Conservation (phyloP, 768 basidiomycete genomes). For the Panellus pusillus region DNA sequence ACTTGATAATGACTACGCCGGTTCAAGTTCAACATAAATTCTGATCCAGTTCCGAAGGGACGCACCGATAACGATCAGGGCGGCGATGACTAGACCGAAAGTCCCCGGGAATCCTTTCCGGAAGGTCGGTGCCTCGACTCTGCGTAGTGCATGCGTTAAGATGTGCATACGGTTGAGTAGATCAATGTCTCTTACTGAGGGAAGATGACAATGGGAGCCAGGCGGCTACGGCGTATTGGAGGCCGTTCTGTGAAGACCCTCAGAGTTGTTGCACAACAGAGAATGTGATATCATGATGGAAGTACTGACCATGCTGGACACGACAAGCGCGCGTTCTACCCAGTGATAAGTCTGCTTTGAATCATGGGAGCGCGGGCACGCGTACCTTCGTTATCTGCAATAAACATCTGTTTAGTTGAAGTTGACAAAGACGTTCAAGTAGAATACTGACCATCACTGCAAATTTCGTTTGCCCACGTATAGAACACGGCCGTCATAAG, state of each 20-base stretch:
- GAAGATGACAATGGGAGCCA: conserved; percentile 30
- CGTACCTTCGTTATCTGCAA: conserved; percentile 25
- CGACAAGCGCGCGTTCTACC: conserved; percentile 25
- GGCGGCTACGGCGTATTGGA: conserved; percentile 28
- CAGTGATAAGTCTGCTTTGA: not conserved
- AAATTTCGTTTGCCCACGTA: conserved; percentile 27
- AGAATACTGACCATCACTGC: conserved; percentile 10
- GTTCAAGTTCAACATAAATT: not conserved
- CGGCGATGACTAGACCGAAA: conserved; percentile 28
- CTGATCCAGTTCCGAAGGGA: not conserved
- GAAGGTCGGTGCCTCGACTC: conserved; percentile 16
- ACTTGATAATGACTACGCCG: conserved; percentile 24
- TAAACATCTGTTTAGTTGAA: not conserved
- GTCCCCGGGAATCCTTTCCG: conserved; percentile 27
- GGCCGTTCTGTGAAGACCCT: conserved; percentile 17
- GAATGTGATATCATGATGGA: not conserved
- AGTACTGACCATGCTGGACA: conserved; percentile 22
- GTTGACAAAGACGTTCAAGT: not conserved
- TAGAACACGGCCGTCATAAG: conserved; percentile 30
- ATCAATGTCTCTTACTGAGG: conserved; percentile 22
- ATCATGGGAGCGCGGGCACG: not conserved
- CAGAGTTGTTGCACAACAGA: not conserved
- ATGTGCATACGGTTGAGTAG: not conserved
- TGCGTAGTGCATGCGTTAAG: not conserved
- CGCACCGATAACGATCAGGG: conserved; percentile 23